These are phyloP conservation scores for Vigna mungo DNA, from an alignment of 306 rosid species.

Conservation along the genomic window DNA sequence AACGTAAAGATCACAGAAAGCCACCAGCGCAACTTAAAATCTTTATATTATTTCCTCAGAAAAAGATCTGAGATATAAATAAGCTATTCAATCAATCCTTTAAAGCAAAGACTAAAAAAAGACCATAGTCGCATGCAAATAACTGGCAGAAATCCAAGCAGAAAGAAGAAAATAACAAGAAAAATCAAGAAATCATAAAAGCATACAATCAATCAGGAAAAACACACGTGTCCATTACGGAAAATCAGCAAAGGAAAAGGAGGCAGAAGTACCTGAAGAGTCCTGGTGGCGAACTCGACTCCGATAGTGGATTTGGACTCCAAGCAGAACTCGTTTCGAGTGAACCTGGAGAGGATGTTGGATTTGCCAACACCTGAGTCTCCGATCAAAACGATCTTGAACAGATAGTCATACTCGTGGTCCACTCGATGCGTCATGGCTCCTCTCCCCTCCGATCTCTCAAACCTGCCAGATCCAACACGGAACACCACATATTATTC, in stretches of 20 bases:
- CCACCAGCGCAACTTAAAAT: background rate
- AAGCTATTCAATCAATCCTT: conserved; percentile 6
- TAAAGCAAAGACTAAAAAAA: background rate
- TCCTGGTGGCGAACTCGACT: conserved; percentile 95
- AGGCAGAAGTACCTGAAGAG: conserved; percentile 74
- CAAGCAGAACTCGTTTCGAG: conserved; percentile 97
- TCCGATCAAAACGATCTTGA: conserved; percentile 98
- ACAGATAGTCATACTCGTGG: conserved; percentile 94
- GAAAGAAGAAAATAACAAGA: background rate
- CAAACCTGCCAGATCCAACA: conserved; percentile 52
- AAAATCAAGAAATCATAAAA: background rate
- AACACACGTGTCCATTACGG: background rate
- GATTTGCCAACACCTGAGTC: conserved; percentile 99
- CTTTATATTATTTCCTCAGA: conserved; percentile 4
- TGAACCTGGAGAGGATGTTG: conserved; percentile 95
- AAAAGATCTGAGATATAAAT: conserved; percentile 22
- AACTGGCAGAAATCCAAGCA: background rate
- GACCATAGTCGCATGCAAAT: background rate
- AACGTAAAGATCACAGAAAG: background rate
- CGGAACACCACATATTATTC: background rate
- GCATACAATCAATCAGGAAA: background rate
- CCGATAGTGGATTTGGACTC: conserved; percentile 98
- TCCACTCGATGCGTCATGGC: conserved; percentile 90
- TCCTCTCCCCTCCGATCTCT: conserved; percentile 63
- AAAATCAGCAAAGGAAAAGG: background rate